phyloP scores from a whole-genome alignment of 1,284 basidiomycete species.

The Agroathelia rolfsii region DNA sequence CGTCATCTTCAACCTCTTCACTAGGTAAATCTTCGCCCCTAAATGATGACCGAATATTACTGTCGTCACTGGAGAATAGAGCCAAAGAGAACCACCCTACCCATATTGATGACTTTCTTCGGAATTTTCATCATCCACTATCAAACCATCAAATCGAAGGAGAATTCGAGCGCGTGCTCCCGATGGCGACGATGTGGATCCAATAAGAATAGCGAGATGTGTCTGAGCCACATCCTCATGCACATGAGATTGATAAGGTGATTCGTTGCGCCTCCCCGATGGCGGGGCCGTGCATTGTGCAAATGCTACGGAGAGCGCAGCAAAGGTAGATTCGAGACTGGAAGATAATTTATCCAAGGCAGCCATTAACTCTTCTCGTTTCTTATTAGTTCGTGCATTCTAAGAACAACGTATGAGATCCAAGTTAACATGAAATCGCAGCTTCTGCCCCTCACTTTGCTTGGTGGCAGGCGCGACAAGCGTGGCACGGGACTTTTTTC shows the following conservation, averaged over 20 bases:
- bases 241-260: neutral
- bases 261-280: neutral
- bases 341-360: constrained; percentile 63
- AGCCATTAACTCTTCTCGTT: constrained; percentile 45
- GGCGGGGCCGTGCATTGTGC: constrained; percentile 22
- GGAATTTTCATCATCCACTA: neutral
- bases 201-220: neutral
- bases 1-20: too few relatives aligned
- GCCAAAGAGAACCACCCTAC: too few relatives aligned
- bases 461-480: constrained; percentile 37
- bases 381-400: constrained; percentile 40
- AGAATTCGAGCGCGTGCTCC: too few relatives aligned
- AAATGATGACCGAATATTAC: too few relatives aligned
- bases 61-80: too few relatives aligned
- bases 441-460: constrained; percentile 23
- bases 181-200: too few relatives aligned
- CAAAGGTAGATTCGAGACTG: constrained; percentile 63
- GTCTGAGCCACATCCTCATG: constrained; percentile 5
- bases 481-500: constrained; percentile 49
- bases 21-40: too few relatives aligned
- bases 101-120: too few relatives aligned
- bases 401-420: constrained; percentile 17
- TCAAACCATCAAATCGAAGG: too few relatives aligned
- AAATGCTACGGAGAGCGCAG: constrained; percentile 54
- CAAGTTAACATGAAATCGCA: constrained; percentile 11